Evolutionary conservation across 495 filamentous ascomycete genomes (phyloP).

Genomic region (Penicillium paxilli): DNA sequence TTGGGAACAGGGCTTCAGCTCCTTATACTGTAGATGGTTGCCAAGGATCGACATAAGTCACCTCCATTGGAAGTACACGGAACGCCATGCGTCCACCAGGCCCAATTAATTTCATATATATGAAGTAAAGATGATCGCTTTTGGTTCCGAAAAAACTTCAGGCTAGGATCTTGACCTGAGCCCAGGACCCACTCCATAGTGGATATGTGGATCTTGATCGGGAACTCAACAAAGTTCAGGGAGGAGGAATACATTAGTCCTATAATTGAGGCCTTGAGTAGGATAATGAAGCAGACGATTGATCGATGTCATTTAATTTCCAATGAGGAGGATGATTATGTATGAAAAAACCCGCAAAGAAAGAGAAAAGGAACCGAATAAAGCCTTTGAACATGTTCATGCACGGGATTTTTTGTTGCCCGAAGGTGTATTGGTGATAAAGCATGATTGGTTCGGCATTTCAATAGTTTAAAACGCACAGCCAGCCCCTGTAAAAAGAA

Average conservation of each 20-base stretch:
- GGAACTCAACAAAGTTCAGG: constrained; percentile 1
- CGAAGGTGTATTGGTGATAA: neutral
- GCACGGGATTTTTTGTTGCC: neutral
- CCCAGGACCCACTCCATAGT: neutral
- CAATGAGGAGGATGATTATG: neutral
- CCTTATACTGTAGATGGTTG: neutral
- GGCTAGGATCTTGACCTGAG: neutral
- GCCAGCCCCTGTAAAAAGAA: constrained; percentile 2
- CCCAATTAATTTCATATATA: neutral
- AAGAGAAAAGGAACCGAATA: neutral
- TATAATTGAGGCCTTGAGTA: neutral
- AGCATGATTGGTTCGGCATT: neutral
- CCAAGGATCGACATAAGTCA: neutral
- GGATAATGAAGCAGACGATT: neutral
- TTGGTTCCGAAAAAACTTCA: neutral
- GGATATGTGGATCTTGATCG: constrained; percentile 3
- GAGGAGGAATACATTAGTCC: neutral
- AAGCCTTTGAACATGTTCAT: constrained; percentile 1
- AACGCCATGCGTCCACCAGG: neutral
- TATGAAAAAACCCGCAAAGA: neutral
- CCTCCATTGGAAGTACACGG: neutral
- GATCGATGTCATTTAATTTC: constrained; percentile 1
- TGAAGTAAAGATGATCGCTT: constrained; percentile 2
- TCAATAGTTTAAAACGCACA: neutral
- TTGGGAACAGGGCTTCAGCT: neutral